Evolutionary conservation across 2,329 filamentous ascomycete species (phyloP).

Genomic region (Fusarium denticulatum): DNA sequence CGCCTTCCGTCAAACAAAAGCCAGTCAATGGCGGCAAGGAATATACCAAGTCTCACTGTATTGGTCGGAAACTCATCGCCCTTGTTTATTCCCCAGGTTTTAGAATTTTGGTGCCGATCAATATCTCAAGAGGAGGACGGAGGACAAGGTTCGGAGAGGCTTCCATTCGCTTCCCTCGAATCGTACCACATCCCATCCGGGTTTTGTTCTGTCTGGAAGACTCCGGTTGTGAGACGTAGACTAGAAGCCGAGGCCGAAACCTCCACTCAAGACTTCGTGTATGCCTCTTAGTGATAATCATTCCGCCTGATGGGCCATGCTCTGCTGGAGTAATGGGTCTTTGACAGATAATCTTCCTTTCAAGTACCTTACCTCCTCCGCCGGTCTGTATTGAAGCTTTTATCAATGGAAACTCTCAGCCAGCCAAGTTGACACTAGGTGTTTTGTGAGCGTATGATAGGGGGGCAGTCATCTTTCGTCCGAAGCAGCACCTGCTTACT

Average conservation of each 20-base stretch:
- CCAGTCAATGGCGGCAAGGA: neutral
- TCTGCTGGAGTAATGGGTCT: neutral
- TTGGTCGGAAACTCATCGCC: conserved; percentile 3
- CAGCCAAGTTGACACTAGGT: neutral
- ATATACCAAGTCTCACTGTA: conserved; percentile 6
- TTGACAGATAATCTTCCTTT: neutral
- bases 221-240: neutral
- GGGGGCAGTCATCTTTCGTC: neutral
- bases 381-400: neutral
- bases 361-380: neutral
- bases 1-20: neutral
- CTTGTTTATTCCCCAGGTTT: conserved; percentile 30
- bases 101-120: conserved; percentile 6
- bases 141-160: conserved; percentile 9
- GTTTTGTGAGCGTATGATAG: neutral
- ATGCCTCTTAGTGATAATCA: neutral
- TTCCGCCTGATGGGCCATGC: neutral
- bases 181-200: conserved; percentile 20
- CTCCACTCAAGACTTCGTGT: conserved; percentile 12
- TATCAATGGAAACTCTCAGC: neutral
- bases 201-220: conserved; percentile 12
- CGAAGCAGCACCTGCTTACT: neutral
- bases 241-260: conserved; percentile 2
- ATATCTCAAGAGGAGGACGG: neutral
- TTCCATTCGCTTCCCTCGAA: conserved; percentile 23